Conservation (phyloP, 2,329 filamentous ascomycete genomes). For the Tolypocladium guangdongense region DNA sequence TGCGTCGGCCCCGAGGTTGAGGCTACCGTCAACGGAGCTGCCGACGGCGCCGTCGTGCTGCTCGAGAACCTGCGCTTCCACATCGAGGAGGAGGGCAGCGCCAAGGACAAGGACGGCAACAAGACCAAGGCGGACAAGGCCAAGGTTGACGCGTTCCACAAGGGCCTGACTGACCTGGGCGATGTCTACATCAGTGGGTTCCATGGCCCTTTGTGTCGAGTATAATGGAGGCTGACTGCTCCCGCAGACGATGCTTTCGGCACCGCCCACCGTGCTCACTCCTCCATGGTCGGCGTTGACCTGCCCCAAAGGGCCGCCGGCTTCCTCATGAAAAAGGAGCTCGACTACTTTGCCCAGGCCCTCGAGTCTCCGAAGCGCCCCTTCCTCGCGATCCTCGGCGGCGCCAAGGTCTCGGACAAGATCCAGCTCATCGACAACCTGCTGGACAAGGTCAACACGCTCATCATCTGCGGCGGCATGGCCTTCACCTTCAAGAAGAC, state of each 20-base stretch:
- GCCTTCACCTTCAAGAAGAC: conserved; percentile 99
- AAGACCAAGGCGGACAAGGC: conserved; percentile 97
- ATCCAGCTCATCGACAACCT: conserved; percentile 99
- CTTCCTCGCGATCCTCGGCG: conserved; percentile 96
- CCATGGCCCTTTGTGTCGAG: background rate
- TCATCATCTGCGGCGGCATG: conserved; percentile 96
- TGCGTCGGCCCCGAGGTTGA: conserved; percentile 85
- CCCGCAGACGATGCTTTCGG: conserved; percentile 85
- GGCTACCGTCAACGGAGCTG: conserved; percentile 74
- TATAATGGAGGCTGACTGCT: conserved; percentile 9
- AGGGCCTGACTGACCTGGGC: conserved; percentile 85
- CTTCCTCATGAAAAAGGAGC: conserved; percentile 99
- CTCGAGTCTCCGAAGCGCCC: conserved; percentile 88
- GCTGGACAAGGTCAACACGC: conserved; percentile 91
- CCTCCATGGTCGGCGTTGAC: conserved; percentile 96
- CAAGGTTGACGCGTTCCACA: conserved; percentile 86
- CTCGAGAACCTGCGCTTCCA: conserved; percentile 99
- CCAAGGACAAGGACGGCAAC: conserved; percentile 87
- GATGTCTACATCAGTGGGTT: conserved; percentile 90
- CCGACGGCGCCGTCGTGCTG: conserved; percentile 72
- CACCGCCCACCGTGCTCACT: conserved; percentile 96
- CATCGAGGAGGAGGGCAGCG: conserved; percentile 93
- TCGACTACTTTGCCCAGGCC: conserved; percentile 97
- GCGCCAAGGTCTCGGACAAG: conserved; percentile 98
- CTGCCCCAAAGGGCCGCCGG: conserved; percentile 94